Conservation (phyloP, 1,284 basidiomycete species). For the Ustilago curta region DNA sequence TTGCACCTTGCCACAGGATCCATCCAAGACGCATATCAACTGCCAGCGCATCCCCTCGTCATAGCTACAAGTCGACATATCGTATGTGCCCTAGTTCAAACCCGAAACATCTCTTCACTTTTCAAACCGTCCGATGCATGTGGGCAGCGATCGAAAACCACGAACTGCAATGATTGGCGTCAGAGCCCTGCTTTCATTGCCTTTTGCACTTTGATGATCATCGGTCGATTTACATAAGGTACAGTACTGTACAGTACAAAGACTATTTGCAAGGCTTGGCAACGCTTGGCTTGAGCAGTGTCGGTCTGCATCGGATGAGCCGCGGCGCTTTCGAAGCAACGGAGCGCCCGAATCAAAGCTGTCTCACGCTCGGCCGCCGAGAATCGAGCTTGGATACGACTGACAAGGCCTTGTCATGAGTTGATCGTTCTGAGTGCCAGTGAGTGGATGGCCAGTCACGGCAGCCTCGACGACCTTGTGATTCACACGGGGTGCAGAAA, state of each 20-base stretch:
- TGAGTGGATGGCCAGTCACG: background rate
- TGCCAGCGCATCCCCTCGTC: slow-evolving; percentile 51
- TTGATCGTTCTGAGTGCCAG: background rate
- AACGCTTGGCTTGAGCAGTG: background rate
- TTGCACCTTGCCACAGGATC: slow-evolving; percentile 55
- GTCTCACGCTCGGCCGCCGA: background rate
- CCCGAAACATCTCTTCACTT: background rate
- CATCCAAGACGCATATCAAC: slow-evolving; percentile 55
- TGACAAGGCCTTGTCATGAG: background rate
- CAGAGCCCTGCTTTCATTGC: too few relatives aligned
- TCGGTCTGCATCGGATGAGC: background rate
- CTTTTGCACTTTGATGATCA: background rate
- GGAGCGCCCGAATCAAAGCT: background rate
- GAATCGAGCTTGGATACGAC: background rate
- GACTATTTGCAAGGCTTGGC: background rate
- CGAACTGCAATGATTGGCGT: background rate
- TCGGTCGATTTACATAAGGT: background rate
- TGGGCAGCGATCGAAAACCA: background rate
- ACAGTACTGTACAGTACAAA: too few relatives aligned
- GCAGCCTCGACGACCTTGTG: background rate
- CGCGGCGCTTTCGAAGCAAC: background rate
- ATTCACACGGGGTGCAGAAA: background rate
- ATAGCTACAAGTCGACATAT: slow-evolving; percentile 5
- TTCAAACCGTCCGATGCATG: background rate
- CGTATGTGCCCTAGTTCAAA: background rate